Evolutionary conservation across 129 eudicot genomes (phyloP), one percentile per base, ranked within the genome.

Genomic region (Flaveria robusta): DNA sequence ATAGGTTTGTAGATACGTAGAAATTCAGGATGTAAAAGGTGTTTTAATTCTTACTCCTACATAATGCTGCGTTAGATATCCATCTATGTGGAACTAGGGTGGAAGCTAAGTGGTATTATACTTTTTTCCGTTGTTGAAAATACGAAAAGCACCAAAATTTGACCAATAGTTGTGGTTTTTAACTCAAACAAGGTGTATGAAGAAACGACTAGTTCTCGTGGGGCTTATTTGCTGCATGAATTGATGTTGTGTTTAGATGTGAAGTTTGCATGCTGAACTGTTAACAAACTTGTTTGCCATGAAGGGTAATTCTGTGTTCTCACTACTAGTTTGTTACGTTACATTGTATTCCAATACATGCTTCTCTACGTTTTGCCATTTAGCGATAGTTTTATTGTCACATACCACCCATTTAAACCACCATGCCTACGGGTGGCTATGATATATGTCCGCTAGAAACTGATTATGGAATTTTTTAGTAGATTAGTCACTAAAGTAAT

Each of bases 81-180:
- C 18, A 7, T 56, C 31, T 56, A 9, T 55, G 63, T 20, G 63
- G 63, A 55, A 55, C 63, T 20, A 56, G 64, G 64, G 64, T 56
- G 23, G 3, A 54, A 54, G 26, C 11, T 19, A 5, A 54, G 26
- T 54, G 60, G 60, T 43, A n/a, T 43, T 10, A 10, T 42, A 42
- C 2, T 42, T 42, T 1, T 52, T n/a, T 49, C 15, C n/a, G 3
- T 49, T 13, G 54, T 4, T 0, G 1, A 47, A 12, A 49, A 12
- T 49, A 54, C 19, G 4, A 18, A 56, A 56, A 56, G 31, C 15
- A 56, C 0, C 15, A 0, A n/a, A 54, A 54, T 20, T 34, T 34
- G 39, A 34, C 7, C 1, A 10, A 9, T 9, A 3, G 31, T 22
- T 20, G 64, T 13, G 16, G 31, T 46, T 56, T 56, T 56, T 4